Percentiles rank a stretch among this genome's conserved stretches.
These are phyloP conservation scores for Smallanthus sonchifolius DNA, from an alignment of 129 eudicot genomes.

Conservation along the genomic window DNA sequence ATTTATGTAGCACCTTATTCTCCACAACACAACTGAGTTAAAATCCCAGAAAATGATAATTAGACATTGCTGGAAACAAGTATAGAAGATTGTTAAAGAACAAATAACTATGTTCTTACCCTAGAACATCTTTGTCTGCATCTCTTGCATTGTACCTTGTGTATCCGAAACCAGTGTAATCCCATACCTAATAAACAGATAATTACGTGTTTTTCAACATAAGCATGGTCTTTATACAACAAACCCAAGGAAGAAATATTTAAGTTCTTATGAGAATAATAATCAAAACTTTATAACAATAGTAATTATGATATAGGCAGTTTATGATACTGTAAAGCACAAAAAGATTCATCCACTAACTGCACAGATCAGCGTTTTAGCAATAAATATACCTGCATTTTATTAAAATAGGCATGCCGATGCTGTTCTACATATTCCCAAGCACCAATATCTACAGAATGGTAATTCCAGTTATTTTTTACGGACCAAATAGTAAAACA, in stretches of 20 bases:
- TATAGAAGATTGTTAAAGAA: neutral
- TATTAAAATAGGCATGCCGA: conserved; percentile 92
- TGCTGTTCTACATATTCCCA: conserved; percentile 89
- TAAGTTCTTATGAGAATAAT: neutral
- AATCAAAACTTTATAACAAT: neutral
- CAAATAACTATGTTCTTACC: conserved; percentile 45
- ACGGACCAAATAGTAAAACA: conserved; percentile 7
- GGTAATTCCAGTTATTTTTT: conserved; percentile 10
- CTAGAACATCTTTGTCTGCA: conserved; percentile 69
- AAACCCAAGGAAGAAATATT: neutral
- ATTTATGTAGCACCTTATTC: conserved; percentile 90
- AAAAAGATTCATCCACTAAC: neutral
- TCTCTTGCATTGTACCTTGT: conserved; percentile 90
- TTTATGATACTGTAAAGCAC: neutral
- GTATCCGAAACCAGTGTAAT: conserved; percentile 91
- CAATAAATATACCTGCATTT: conserved; percentile 71
- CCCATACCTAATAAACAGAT: conserved; percentile 68
- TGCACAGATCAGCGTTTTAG: neutral
- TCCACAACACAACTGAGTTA: conserved; percentile 82
- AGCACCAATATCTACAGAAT: conserved; percentile 70
- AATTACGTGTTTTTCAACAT: neutral
- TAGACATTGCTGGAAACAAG: neutral
- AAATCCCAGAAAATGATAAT: conserved; percentile 20
- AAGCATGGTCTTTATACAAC: neutral
- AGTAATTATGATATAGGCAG: neutral